phyloP scores from a whole-genome alignment of 1,284 basidiomycete species.

The Ustilago lituana region DNA sequence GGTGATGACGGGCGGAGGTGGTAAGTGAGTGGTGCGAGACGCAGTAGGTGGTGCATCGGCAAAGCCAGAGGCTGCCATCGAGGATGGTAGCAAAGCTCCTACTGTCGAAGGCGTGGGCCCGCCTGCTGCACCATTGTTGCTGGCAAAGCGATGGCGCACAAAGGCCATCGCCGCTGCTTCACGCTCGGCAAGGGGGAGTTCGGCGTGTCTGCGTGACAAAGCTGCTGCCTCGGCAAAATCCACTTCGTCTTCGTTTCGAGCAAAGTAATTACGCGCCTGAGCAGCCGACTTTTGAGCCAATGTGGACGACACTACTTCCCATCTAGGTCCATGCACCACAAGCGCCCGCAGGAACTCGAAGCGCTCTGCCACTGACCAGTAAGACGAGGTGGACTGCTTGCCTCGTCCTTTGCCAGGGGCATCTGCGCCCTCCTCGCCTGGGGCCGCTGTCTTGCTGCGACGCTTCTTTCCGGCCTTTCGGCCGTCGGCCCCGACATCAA shows the following conservation, averaged over 20 bases:
- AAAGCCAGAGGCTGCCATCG: background rate
- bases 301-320: conserved; percentile 77
- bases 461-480: conserved; percentile 40
- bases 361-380: conserved; percentile 72
- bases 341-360: conserved; percentile 75
- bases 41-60: conserved; percentile 1
- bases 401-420: conserved; percentile 37
- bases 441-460: conserved; percentile 26
- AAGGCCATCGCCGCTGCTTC: conserved; percentile 41
- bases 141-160: conserved; percentile 38
- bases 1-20: conserved; percentile 30
- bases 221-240: conserved; percentile 61
- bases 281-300: conserved; percentile 82
- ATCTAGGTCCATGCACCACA: conserved; percentile 77
- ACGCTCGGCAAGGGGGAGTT: conserved; percentile 42
- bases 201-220: conserved; percentile 50
- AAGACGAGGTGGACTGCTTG: conserved; percentile 67
- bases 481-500: no score
- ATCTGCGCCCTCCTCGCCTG: conserved; percentile 31
- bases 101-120: conserved; percentile 3
- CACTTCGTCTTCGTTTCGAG: conserved; percentile 57
- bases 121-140: conserved; percentile 8
- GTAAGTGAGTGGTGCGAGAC: conserved; percentile 20
- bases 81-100: conserved; percentile 1
- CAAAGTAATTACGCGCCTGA: conserved; percentile 78